Conservation (phyloP, 2,329 filamentous ascomycete genomes). For the Aureobasidium musti region DNA sequence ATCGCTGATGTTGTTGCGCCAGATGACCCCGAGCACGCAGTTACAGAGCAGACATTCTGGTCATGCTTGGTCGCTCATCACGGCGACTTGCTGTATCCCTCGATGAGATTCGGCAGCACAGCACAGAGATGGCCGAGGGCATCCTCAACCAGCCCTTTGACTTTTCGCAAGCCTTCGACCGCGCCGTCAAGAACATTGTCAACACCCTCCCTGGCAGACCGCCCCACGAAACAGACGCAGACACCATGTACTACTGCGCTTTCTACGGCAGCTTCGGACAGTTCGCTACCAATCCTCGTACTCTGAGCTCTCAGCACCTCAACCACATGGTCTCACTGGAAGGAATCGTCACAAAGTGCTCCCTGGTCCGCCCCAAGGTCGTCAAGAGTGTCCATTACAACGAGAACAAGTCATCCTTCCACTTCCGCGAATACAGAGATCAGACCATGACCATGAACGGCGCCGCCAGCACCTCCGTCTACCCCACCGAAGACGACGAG, state of each 20-base stretch:
- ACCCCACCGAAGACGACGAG: constrained; percentile 89
- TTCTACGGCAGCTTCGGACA: constrained; percentile 95
- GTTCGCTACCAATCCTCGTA: constrained; percentile 91
- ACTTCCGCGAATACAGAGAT: constrained; percentile 87
- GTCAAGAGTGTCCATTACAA: constrained; percentile 98
- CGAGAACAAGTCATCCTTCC: constrained; percentile 80
- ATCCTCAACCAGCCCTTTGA: constrained; percentile 87
- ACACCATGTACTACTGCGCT: constrained; percentile 91
- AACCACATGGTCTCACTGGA: constrained; percentile 98
- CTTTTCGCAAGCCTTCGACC: constrained; percentile 83
- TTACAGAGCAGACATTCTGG: constrained; percentile 86
- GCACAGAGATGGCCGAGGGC: constrained; percentile 73
- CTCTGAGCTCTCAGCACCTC: constrained; percentile 81
- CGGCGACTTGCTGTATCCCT: constrained; percentile 62
- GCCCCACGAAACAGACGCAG: constrained; percentile 72
- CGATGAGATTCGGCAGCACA: constrained; percentile 89
- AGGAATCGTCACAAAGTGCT: constrained; percentile 95
- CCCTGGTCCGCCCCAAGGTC: constrained; percentile 93
- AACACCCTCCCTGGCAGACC: constrained; percentile 74
- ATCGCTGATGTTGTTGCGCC: constrained; percentile 33
- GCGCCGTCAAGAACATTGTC: constrained; percentile 85
- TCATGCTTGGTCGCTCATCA: constrained; percentile 66
- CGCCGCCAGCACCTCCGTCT: constrained; percentile 84
- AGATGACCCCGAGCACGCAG: constrained; percentile 63
- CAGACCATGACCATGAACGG: constrained; percentile 94